Conservation (phyloP, 2,329 filamentous ascomycete species). For the Alternaria alternata region DNA sequence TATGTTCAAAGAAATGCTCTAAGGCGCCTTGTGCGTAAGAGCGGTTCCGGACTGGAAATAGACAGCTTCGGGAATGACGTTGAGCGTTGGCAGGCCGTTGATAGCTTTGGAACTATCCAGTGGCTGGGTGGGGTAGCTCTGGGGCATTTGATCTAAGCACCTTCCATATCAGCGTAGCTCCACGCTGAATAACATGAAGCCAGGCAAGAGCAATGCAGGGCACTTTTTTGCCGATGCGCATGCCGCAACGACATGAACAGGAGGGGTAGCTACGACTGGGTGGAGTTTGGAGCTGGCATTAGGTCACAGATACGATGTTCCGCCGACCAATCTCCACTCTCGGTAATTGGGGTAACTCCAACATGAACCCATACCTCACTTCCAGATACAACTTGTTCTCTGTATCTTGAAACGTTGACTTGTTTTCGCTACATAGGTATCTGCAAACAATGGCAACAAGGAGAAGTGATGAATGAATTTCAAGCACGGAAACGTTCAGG, state of each 20-base stretch:
- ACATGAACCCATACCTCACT: not conserved
- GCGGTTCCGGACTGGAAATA: not conserved
- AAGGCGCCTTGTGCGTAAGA: not conserved
- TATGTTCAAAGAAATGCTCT: not conserved
- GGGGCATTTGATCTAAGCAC: not conserved
- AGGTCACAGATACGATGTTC: constrained; percentile 1
- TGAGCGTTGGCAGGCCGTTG: not conserved
- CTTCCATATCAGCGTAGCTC: constrained; percentile 6
- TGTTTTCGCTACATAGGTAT: constrained; percentile 17
- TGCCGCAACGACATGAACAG: not conserved
- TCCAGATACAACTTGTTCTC: not conserved
- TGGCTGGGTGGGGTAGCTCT: constrained; percentile 9
- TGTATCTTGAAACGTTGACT: not conserved
- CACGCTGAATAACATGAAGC: not conserved
- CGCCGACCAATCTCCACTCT: not conserved
- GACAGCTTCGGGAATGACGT: not conserved
- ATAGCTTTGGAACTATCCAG: constrained; percentile 5
- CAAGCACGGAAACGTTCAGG: not conserved
- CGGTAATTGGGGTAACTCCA: constrained; percentile 1
- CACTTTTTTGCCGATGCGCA: not conserved
- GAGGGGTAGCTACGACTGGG: not conserved
- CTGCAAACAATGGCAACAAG: constrained; percentile 1
- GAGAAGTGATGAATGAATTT: not conserved
- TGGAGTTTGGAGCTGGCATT: not conserved
- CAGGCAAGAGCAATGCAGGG: not conserved